Conservation (phyloP, 2,329 filamentous ascomycete genomes). For the Penicillium sp. region DNA sequence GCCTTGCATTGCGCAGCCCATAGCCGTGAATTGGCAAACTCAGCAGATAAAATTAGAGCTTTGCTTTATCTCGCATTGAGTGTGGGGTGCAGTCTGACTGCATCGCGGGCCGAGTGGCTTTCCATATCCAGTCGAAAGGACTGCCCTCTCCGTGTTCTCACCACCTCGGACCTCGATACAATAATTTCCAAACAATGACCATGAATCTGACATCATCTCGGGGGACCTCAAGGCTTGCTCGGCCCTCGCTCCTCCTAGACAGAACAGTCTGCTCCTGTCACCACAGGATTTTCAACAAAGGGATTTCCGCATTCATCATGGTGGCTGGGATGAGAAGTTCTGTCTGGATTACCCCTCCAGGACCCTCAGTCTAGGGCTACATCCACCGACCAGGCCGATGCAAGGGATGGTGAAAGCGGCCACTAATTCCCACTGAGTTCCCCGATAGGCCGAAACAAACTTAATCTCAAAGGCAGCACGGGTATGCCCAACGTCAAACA, state of each 20-base stretch:
- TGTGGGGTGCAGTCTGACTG: slow-evolving; percentile 12
- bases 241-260: neutral
- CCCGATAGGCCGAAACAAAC: slow-evolving; percentile 8
- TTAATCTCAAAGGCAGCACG: slow-evolving; percentile 4
- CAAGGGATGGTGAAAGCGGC: slow-evolving; percentile 12
- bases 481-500: neutral
- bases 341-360: neutral
- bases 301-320: slow-evolving; percentile 1
- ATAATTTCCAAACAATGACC: too few relatives aligned
- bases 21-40: slow-evolving; percentile 1
- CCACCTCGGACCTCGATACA: too few relatives aligned
- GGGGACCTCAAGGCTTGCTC: too few relatives aligned
- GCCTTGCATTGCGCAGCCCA: slow-evolving; percentile 13
- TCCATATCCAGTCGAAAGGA: too few relatives aligned
- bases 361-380: slow-evolving; percentile 1
- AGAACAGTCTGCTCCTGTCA: too few relatives aligned
- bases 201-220: too few relatives aligned
- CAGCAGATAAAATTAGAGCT: slow-evolving; percentile 6
- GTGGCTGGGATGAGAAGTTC: slow-evolving; percentile 2
- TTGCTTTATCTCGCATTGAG: slow-evolving; percentile 19
- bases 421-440: too few relatives aligned
- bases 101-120: too few relatives aligned
- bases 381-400: slow-evolving; percentile 9
- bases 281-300: neutral
- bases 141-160: too few relatives aligned